Conservation (phyloP, 139 green algal genomes). For the Closterium sp. region DNA sequence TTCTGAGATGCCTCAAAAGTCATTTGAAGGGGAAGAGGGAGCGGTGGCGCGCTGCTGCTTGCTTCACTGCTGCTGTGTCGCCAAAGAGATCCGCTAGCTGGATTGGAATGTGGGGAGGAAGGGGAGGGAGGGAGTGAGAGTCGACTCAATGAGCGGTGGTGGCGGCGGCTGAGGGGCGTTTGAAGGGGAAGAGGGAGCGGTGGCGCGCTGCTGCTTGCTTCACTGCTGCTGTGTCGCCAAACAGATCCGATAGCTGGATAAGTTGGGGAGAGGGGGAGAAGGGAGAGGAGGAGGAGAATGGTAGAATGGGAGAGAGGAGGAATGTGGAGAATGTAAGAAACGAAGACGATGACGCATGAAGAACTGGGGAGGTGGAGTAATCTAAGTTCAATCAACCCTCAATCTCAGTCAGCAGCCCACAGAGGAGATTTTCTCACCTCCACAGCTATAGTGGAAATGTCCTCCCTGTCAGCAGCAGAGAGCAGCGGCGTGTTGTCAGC, state of each 20-base stretch:
- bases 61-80: too few relatives aligned
- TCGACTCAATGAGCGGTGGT: too few relatives aligned
- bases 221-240: background rate
- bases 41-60: background rate
- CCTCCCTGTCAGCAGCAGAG: constrained; percentile 57
- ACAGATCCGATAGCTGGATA: background rate
- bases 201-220: background rate
- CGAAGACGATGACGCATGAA: too few relatives aligned
- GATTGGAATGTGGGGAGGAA: background rate
- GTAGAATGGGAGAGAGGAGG: background rate
- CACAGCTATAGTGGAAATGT: constrained; percentile 25
- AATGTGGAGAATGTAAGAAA: background rate
- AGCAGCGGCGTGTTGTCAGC: background rate
- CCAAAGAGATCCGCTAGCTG: background rate
- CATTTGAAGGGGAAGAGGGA: background rate
- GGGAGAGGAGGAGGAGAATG: background rate
- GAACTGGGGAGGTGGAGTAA: background rate
- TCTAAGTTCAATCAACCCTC: too few relatives aligned
- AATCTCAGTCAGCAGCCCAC: background rate
- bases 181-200: background rate
- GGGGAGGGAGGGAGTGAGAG: background rate
- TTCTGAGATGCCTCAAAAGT: too few relatives aligned
- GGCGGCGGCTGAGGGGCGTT: too few relatives aligned
- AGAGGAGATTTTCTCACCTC: too few relatives aligned
- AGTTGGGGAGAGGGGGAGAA: background rate